Base-by-base conservation (phyloP, 176 grass and related monocot species). In the Carex cristatella region DNA sequence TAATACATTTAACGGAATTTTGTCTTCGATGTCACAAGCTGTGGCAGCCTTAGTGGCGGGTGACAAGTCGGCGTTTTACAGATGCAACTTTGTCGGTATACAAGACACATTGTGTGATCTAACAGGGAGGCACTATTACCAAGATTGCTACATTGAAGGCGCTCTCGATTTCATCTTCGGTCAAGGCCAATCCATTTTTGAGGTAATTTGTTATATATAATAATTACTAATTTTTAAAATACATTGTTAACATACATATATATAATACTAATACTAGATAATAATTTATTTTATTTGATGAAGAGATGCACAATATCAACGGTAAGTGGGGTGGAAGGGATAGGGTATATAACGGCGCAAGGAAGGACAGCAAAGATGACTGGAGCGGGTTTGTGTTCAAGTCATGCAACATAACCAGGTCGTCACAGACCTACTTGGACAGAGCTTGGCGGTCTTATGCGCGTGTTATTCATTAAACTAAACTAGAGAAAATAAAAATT, bases 81-180 rank as follows among this genome's bases (percentile, higher is more conserved):
- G 80, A 1, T 94, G 94, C 85, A 64, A 87, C 9, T 97, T 97
- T 89, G 10, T 86, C 3, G 48, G 94, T 58, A 51, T 91, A 2
- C 92, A 97, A 77, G 94, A 97, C 80, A 97, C 94, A 9, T 85
- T 94, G 77, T 44, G 67, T 56, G 94, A 97, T 61, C 10, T 81
- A 10, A 1, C 4, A 0, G 94, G 94, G 27, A 18, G 87, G 71
- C 94, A 97, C 63, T 94, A 97, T 88, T 97, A 90, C 79, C 57
- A 90, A 30, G n/a, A 19, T 27, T 97, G 94, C 79, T 82, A 79
- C 62, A 86, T 97, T 23, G 87, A 93, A 80, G 92, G 90, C 46
- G 42, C 72, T 37, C 28, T 62, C 4, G 94, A 97, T 89, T 97
- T 94, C 90, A 92, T 97, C 83, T 92, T 91, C 48, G 89, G 94